phyloP scores from a whole-genome alignment of 1,284 basidiomycete species.

The Ceratobasidium sp. region DNA sequence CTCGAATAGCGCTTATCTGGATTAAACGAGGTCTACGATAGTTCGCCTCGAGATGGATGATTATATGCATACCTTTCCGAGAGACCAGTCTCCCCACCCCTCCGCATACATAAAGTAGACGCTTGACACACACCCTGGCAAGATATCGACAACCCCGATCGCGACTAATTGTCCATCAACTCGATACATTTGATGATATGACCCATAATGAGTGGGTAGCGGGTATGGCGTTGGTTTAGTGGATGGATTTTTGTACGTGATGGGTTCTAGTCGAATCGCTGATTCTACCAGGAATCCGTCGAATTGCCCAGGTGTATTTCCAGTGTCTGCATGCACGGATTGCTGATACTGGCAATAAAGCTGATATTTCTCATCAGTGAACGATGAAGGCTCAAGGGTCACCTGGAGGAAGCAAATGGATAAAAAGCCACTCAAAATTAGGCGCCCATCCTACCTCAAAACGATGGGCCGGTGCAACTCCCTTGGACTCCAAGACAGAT shows the following conservation, averaged over 20 bases:
- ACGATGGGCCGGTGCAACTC: constrained; percentile 27
- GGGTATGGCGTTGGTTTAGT: constrained; percentile 48
- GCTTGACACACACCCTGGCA: constrained; percentile 89
- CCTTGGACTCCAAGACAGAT: constrained; percentile 40
- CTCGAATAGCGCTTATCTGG: constrained; percentile 81
- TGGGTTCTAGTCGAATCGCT: constrained; percentile 72
- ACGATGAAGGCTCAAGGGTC: constrained; percentile 75
- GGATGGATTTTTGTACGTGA: constrained; percentile 61
- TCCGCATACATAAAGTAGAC: constrained; percentile 97
- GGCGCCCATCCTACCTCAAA: constrained; percentile 39
- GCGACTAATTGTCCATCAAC: constrained; percentile 85
- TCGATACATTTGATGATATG: constrained; percentile 86
- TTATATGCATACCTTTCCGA: constrained; percentile 75
- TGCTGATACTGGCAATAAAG: constrained; percentile 80
- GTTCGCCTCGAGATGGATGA: constrained; percentile 1
- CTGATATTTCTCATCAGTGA: constrained; percentile 78
- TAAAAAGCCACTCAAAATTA: too few relatives aligned
- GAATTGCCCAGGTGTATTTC: constrained; percentile 65
- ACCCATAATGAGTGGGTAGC: constrained; percentile 80
- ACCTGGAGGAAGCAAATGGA: constrained; percentile 58
- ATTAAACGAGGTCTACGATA: constrained; percentile 47
- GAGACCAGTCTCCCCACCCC: constrained; percentile 72
- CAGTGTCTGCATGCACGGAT: constrained; percentile 74
- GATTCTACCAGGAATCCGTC: constrained; percentile 79
- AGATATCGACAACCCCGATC: constrained; percentile 88